phyloP scores from a whole-genome alignment of 164 flowering plant species.

The Echeveria elegans region DNA sequence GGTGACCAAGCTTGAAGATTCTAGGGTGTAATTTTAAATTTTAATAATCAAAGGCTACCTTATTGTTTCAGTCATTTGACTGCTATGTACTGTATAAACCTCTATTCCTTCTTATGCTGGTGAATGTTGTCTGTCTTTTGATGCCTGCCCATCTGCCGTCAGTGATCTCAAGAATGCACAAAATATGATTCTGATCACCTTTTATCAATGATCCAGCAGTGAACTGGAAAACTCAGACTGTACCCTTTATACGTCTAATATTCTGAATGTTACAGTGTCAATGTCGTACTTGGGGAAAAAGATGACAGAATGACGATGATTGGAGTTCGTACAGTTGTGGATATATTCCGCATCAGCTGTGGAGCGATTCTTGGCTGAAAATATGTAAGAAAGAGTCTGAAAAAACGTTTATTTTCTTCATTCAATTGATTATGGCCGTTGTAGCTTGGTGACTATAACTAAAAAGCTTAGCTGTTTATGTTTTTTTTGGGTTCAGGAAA shows the following conservation, averaged over 20 bases:
- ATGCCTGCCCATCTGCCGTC: not conserved
- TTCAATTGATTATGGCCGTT: not conserved
- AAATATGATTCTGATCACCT: not conserved
- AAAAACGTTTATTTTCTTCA: not conserved
- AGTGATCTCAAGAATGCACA: not conserved
- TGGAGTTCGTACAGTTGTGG: constrained; percentile 22
- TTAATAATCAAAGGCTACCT: no score
- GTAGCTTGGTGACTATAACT: not conserved
- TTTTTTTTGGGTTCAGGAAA: not conserved
- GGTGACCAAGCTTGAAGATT: no score
- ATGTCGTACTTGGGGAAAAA: constrained; percentile 15
- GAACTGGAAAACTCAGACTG: not conserved
- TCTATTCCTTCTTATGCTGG: not conserved
- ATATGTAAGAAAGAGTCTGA: constrained; percentile 13
- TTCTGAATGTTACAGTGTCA: constrained; percentile 15
- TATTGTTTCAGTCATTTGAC: constrained; percentile 52
- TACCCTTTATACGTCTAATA: not conserved
- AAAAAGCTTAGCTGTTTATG: not conserved
- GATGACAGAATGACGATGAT: constrained; percentile 20
- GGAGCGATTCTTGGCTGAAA: constrained; percentile 21
- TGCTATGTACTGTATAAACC: constrained; percentile 43
- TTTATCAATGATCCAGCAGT: not conserved
- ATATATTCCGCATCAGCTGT: constrained; percentile 19
- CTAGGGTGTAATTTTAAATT: no score
- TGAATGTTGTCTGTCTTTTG: not conserved